Evolutionary conservation across 805 yeast species (phyloP), one percentile per base, ranked within the genome.

Genomic region (Candida sakaeoensis): DNA sequence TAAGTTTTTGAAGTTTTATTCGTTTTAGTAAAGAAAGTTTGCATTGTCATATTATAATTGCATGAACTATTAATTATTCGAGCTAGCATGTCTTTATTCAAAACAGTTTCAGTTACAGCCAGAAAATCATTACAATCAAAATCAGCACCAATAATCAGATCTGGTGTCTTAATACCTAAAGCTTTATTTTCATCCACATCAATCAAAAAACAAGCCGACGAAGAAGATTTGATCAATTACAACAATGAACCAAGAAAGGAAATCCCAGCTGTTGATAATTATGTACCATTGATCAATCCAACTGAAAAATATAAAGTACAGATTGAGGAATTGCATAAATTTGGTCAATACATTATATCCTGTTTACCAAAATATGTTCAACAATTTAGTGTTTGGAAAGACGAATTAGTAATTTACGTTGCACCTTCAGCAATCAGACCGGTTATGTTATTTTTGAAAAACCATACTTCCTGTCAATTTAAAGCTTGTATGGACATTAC

Each of bases 351-450:
- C 57, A 60, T 87, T 48, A 82, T 83, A 74, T 74, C 86, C 7
- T 77, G 85, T 47, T 57, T 87, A 65, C 95, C 95, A 35, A 87
- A 85, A 61, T 85, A 68, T 55, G 74, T 87, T 46, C 95, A 87
- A 66, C 83, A 83, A 60, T 87, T 85, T 53, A 72, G 86, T 5
- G 95, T 87, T 36, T 87, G 95, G 95, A 87, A 87, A 63, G 95
- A 87, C 58, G 95, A 87, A 65, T 75, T 87, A 59, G 76, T 82
- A 32, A 61, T 87, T 37, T 81, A 79, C 60, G 77, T 83, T 44
- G 84, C 88, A 2, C 95, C 95, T 33, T 64, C 75, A 17, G 90
- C 88, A 5, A 60, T 87, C 40, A 70, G 79, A 48, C 93, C 88
- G n/a, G 79, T 79, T 43, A 63, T 81, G 59, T 63, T 75, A 16